Conservation (phyloP, 2,329 filamentous ascomycete species). For the Aspergillus cejpii region DNA sequence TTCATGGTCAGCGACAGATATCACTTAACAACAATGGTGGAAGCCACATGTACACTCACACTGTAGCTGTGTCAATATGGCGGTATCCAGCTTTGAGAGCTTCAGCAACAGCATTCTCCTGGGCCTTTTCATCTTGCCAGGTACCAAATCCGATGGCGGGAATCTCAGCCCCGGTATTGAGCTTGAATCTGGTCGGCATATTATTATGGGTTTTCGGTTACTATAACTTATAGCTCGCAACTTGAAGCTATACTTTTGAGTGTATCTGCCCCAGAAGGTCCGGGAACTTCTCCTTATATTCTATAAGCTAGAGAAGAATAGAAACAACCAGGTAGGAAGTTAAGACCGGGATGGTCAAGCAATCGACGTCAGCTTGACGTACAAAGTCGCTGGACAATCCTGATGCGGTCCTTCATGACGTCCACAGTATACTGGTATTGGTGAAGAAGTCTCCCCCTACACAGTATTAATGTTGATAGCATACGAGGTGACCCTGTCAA, state of each 20-base stretch:
- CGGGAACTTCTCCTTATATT: neutral
- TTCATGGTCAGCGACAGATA: conserved; percentile 4
- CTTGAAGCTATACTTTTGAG: neutral
- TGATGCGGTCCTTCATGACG: neutral
- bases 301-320: neutral
- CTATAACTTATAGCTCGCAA: neutral
- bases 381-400: no score
- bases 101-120: conserved; percentile 45
- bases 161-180: conserved; percentile 45
- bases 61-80: conserved; percentile 49
- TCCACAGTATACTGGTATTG: no score
- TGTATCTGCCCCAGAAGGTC: no score
- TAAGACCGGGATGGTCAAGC: neutral
- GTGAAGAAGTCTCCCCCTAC: no score
- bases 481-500: neutral
- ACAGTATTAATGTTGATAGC: no score
- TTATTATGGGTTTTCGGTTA: conserved; percentile 1
- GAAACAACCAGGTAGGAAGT: neutral
- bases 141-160: conserved; percentile 49
- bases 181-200: conserved; percentile 36
- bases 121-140: conserved; percentile 48
- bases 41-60: conserved; percentile 26
- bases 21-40: neutral
- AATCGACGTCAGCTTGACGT: conserved; percentile 20
- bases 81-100: conserved; percentile 49